These are phyloP conservation scores for Entoloma clypeatum DNA, from an alignment of 1,284 basidiomycete genomes.

Conservation along the genomic window DNA sequence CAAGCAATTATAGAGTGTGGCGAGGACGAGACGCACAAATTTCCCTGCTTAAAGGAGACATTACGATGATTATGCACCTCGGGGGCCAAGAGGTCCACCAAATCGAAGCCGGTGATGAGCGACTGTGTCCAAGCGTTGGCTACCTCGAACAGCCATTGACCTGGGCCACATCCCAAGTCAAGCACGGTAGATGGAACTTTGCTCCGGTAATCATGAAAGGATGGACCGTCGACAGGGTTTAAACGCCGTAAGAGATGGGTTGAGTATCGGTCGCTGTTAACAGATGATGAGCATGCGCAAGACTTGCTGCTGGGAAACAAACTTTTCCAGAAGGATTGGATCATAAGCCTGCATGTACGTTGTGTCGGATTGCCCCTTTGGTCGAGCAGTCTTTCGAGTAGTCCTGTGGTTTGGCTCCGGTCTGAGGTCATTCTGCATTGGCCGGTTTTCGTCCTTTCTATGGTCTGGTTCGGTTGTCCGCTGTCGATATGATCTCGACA, in stretches of 20 bases:
- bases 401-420: conserved; percentile 1
- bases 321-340: conserved; percentile 56
- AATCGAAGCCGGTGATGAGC: conserved; percentile 59
- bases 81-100: conserved; percentile 49
- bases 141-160: conserved; percentile 60
- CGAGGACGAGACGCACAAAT: conserved; percentile 52
- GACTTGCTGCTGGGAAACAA: conserved; percentile 22
- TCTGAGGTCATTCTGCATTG: conserved; percentile 11
- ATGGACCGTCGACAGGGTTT: conserved; percentile 46
- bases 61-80: conserved; percentile 42
- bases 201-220: conserved; percentile 54
- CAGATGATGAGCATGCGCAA: conserved; percentile 10
- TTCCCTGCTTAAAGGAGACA: conserved; percentile 52
- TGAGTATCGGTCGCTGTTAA: conserved; percentile 52
- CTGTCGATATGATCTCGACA: conserved; percentile 2
- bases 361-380: conserved; percentile 36
- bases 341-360: conserved; percentile 66
- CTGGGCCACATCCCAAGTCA: conserved; percentile 69
- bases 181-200: conserved; percentile 53
- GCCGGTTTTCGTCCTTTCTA: conserved; percentile 13
- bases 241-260: conserved; percentile 50
- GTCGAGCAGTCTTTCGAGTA: conserved; percentile 24
- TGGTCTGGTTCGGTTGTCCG: conserved; percentile 6
- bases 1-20: conserved; percentile 6
- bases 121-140: conserved; percentile 55